Conservation (phyloP, 2,329 filamentous ascomycete species). For the Anisogramma anomala region DNA sequence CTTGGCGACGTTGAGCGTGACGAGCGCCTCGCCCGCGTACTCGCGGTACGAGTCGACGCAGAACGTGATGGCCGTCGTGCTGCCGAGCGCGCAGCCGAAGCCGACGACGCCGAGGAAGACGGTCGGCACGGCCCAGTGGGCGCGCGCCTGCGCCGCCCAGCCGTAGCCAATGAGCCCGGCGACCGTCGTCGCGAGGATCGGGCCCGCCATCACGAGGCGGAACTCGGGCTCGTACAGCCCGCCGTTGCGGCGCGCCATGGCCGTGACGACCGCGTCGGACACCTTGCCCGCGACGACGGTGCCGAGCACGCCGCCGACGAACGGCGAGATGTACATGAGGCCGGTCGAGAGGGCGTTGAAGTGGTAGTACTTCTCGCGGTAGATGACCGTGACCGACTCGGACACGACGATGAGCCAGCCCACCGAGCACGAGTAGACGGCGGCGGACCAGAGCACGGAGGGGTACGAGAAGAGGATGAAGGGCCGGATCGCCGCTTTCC, state of each 20-base stretch:
- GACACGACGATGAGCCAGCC: slow-evolving; percentile 95
- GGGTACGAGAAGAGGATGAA: slow-evolving; percentile 84
- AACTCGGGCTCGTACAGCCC: slow-evolving; percentile 94
- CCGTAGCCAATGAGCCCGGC: slow-evolving; percentile 91
- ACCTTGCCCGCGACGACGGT: slow-evolving; percentile 83
- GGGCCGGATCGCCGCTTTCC: slow-evolving; percentile 64
- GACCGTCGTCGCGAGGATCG: slow-evolving; percentile 65
- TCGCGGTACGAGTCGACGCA: slow-evolving; percentile 87
- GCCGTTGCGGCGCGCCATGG: slow-evolving; percentile 75
- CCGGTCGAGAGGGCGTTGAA: slow-evolving; percentile 74
- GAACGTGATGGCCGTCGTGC: slow-evolving; percentile 86
- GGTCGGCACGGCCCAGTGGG: slow-evolving; percentile 85
- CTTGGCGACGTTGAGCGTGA: slow-evolving; percentile 90
- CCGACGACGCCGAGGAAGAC: slow-evolving; percentile 86
- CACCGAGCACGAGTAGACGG: slow-evolving; percentile 76
- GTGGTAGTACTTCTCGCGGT: slow-evolving; percentile 60
- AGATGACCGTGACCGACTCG: slow-evolving; percentile 74
- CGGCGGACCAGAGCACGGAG: slow-evolving; percentile 74
- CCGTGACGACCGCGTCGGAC: slow-evolving; percentile 72
- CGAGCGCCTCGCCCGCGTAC: slow-evolving; percentile 86
- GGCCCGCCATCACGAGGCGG: slow-evolving; percentile 74
- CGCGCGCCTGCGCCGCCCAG: slow-evolving; percentile 68
- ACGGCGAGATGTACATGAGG: slow-evolving; percentile 80
- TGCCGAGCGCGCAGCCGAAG: slow-evolving; percentile 83
- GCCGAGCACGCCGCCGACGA: slow-evolving; percentile 79